Base-by-base conservation (phyloP, 176 grass and related monocot species). In the Oryza officinalis region DNA sequence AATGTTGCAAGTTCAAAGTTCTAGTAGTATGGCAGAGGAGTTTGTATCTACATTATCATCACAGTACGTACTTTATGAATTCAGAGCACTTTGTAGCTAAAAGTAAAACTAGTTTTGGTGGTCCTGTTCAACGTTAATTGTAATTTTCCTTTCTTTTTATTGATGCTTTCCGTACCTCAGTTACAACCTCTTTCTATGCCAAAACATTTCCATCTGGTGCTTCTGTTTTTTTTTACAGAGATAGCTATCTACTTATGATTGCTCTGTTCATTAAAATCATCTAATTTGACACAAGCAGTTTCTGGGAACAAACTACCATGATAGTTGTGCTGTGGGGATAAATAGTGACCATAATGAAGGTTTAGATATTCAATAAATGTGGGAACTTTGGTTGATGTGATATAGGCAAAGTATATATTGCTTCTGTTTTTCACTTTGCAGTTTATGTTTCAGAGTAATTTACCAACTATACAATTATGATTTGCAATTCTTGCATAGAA, bases 291-390 rank as follows among this genome's bases (percentile, higher is more conserved):
- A 23, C 63, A 30, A 15, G 40, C 17, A 52, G 15, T 74, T 35
- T 46, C 45, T 3, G 17, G 33, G 72, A 69, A 45, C 50, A 82
- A 15, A 25, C 5, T 35, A 31, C 13, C 50, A 27, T 15, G 9
- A 59, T 69, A 59, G 41, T 69, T 76, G 32, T 59, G 64, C 18
- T 69, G 27, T 61, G 47, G 33, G 44, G 26, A 77, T 61, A 70
- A 70, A 85, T 77, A 46, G 61, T 47, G 71, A 75, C 14, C 28
- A 38, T 70, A 83, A 35, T 81, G 27, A 30, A 76, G 64, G 40
- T 81, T 85, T 33, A 44, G 46, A 25, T 47, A 82, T 45, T 40
- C 54, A 17, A 65, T 40, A 65, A 77, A 63, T 70, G 57, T 69
- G 65, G 50, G 27, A 67, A 52, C 52, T 67, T 79, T 10, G 38